Conservation (phyloP, 2,329 filamentous ascomycete species). For the Ceratocystis huliohia region DNA sequence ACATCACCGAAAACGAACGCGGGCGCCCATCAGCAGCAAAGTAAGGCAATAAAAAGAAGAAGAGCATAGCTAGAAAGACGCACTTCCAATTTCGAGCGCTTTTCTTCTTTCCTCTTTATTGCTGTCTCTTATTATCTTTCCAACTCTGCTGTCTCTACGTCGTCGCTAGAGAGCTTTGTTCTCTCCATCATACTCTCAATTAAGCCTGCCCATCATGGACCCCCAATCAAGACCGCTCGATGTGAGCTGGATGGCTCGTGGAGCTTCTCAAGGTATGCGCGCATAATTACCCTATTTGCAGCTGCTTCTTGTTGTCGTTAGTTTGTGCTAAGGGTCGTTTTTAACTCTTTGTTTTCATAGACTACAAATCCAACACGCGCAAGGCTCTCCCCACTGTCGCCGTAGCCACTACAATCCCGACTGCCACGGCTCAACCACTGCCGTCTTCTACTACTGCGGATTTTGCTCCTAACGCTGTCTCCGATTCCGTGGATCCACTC, state of each 20-base stretch:
- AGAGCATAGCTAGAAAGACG: not conserved
- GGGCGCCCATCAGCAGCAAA: not conserved
- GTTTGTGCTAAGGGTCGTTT: not conserved
- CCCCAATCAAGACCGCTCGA: slow-evolving; percentile 63
- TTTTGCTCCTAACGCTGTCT: not conserved
- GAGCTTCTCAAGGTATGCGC: slow-evolving; percentile 61
- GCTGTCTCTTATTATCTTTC: not conserved
- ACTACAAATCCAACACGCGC: slow-evolving; percentile 5
- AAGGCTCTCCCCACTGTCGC: not conserved
- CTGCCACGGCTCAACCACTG: not conserved
- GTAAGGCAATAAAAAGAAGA: not conserved
- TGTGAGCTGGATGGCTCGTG: slow-evolving; percentile 79
- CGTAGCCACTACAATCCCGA: not conserved
- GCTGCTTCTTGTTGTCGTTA: not conserved
- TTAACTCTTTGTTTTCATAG: not conserved
- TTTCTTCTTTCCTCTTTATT: not conserved
- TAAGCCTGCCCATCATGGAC: slow-evolving; percentile 46
- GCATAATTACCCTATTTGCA: no score
- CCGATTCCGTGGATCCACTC: not conserved
- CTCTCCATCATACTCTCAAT: slow-evolving; percentile 22
- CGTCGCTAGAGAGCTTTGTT: slow-evolving; percentile 2
- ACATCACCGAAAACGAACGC: slow-evolving; percentile 1
- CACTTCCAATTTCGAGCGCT: not conserved
- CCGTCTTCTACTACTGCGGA: not conserved
- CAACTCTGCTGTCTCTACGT: slow-evolving; percentile 2